phyloP scores from a whole-genome alignment of 2,329 filamentous ascomycete species.

The Magnaporthales sp. region DNA sequence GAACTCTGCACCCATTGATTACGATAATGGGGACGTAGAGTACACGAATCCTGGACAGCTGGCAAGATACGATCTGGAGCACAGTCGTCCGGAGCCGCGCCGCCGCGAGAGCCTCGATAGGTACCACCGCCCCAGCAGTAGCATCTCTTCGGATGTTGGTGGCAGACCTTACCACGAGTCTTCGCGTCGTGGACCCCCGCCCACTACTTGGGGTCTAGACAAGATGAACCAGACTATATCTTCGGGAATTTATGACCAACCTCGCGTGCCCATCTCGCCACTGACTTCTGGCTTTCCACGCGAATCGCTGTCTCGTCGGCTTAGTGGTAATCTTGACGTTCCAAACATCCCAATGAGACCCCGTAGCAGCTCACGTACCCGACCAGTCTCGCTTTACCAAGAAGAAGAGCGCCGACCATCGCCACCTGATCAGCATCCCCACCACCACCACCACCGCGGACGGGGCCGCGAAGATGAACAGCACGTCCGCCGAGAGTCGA shows the following conservation, averaged over 20 bases:
- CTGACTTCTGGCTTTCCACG: conserved; percentile 28
- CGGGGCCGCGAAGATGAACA: conserved; percentile 37
- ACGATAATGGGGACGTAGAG: conserved; percentile 51
- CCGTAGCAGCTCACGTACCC: conserved; percentile 23
- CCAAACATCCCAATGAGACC: conserved; percentile 26
- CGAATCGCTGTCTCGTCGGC: conserved; percentile 27
- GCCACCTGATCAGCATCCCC: not conserved
- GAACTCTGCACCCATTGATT: conserved; percentile 34
- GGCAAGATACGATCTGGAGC: conserved; percentile 51
- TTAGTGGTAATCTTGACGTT: conserved; percentile 20
- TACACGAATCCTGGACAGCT: conserved; percentile 57
- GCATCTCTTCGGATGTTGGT: conserved; percentile 38
- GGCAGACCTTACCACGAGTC: conserved; percentile 19
- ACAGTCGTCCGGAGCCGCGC: conserved; percentile 31
- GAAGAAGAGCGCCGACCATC: conserved; percentile 23
- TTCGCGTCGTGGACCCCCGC: conserved; percentile 48
- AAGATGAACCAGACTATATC: conserved; percentile 45
- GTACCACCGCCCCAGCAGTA: conserved; percentile 48
- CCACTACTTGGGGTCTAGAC: conserved; percentile 62
- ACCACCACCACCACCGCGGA: not conserved
- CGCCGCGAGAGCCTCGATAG: conserved; percentile 48
- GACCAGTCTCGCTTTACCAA: conserved; percentile 43
- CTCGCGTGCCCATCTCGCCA: conserved; percentile 36
- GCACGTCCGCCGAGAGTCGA: conserved; percentile 28
- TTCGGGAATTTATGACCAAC: conserved; percentile 34